A percentile compares a stretch with the other conserved stretches of the same genome.
phyloP scores from a whole-genome alignment of 352 stramenopile species.

The Phytophthora kernoviae region DNA sequence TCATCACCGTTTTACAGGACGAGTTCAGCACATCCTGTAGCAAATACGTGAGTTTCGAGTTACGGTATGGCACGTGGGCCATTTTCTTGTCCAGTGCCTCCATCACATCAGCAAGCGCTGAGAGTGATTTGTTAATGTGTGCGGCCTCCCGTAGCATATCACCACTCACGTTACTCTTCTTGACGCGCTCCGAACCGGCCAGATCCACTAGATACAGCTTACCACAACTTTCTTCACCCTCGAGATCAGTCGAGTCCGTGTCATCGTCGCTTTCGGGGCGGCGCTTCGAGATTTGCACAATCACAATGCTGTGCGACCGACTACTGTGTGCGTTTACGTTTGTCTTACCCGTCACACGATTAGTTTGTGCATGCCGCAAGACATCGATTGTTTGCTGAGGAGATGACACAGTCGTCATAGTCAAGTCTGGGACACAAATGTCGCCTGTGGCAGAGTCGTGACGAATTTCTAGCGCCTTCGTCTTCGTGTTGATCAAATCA shows the following conservation, averaged over 20 bases:
- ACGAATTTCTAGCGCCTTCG: conserved; percentile 73
- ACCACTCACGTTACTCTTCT: conserved; percentile 89
- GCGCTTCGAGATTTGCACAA: conserved; percentile 87
- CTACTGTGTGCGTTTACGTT: conserved; percentile 91
- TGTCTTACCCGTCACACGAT: conserved; percentile 86
- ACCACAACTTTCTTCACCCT: conserved; percentile 70
- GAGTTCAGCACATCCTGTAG: conserved; percentile 93
- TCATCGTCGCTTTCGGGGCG: conserved; percentile 33
- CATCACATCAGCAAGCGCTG: conserved; percentile 93
- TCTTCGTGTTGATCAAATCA: conserved; percentile 86
- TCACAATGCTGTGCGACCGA: conserved; percentile 93
- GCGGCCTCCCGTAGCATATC: conserved; percentile 79
- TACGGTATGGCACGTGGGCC: conserved; percentile 95
- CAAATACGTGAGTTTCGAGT: conserved; percentile 98
- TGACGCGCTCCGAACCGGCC: conserved; percentile 92
- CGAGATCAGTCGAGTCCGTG: conserved; percentile 26
- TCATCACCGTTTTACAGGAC: conserved; percentile 94
- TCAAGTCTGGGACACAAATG: conserved; percentile 76
- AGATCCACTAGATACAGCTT: conserved; percentile 94
- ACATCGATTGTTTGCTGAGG: conserved; percentile 75
- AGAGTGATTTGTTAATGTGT: conserved; percentile 92
- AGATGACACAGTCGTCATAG: conserved; percentile 68
- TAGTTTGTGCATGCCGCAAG: conserved; percentile 65
- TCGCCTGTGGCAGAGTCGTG: conserved; percentile 70
- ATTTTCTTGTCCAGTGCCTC: conserved; percentile 91